phyloP scores from a whole-genome alignment of 2,329 filamentous ascomycete species.

The Fusarium burgessii region DNA sequence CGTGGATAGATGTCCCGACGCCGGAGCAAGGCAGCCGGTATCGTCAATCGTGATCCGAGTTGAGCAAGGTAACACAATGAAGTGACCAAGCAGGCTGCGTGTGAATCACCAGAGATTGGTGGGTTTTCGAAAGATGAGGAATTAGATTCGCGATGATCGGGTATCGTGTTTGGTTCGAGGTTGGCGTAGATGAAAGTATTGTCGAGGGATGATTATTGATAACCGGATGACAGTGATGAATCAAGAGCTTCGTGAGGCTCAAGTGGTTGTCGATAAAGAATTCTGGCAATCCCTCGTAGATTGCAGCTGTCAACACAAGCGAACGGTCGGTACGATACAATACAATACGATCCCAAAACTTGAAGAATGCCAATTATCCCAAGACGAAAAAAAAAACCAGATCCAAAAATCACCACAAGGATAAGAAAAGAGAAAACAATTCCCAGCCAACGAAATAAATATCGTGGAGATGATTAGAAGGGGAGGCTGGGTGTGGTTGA shows the following conservation, averaged over 20 bases:
- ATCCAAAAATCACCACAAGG: constrained; percentile 27
- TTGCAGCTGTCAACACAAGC: constrained; percentile 20
- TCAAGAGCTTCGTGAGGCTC: constrained; percentile 24
- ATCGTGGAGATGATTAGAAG: constrained; percentile 25
- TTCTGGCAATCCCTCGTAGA: constrained; percentile 15
- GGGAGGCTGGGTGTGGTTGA: constrained; percentile 38
- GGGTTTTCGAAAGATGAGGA: not conserved
- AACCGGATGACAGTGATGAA: constrained; percentile 12
- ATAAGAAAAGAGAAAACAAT: constrained; percentile 23
- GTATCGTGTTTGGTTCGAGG: not conserved
- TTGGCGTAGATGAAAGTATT: not conserved
- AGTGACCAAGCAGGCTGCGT: constrained; percentile 17
- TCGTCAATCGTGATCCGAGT: constrained; percentile 33
- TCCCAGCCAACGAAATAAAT: constrained; percentile 24
- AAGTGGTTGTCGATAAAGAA: constrained; percentile 19
- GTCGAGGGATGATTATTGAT: not conserved
- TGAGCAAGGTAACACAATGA: constrained; percentile 41
- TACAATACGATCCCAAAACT: constrained; percentile 22
- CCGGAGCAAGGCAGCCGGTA: constrained; percentile 28
- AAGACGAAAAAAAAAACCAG: constrained; percentile 36
- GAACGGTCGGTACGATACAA: constrained; percentile 1
- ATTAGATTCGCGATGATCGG: not conserved
- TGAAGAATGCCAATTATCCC: constrained; percentile 34
- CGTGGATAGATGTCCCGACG: constrained; percentile 24
- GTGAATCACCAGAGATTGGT: constrained; percentile 1